Base-by-base conservation (phyloP, 208 protist genomes). In the Acanthamoeba culbertsoni region DNA sequence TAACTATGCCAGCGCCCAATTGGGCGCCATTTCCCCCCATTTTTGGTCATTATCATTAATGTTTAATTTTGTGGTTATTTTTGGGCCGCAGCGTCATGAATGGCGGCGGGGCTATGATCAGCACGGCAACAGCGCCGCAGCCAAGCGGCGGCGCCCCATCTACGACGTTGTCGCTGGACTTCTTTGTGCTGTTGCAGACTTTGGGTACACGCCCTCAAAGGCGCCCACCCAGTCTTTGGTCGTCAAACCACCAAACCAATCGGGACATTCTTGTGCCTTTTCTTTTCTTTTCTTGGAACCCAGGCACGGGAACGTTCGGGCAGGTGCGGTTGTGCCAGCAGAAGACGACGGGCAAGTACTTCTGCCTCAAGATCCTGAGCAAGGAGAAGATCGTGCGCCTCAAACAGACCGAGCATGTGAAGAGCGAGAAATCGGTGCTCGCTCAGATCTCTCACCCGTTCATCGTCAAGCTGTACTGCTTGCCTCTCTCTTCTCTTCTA, bases 401-500 rank as follows among this genome's bases (percentile, higher is more conserved):
- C 31, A 97, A 98, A 86, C 97, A 98, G 93, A 95, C 97, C 20
- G 96, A 98, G 79, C 97, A 98, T 84, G 97, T 99, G 53, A 93
- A 98, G 71, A 97, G 96, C 20, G 99, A 99, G 94, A 98, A 98
- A 82, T 62, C 79, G 18, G 95, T 98, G 68, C 91, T 98, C 35
- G 53, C 90, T 2, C 43, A 93, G 5, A 92, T 98, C 37, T 43
- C 95, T 57, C 97, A 98, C 91, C 97, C 97, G 14, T 98, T 98
- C 63, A 97, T 98, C 92, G 96, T 98, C 18, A 96, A 96, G 59
- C 43, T 98, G 42, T 96, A 96, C 62, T 51, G n/a, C n/a, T n/a
- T n/a, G n/a, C n/a, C n/a, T n/a, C n/a, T n/a, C n/a, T n/a, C n/a
- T n/a, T n/a, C n/a, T n/a, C n/a, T n/a, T 91, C 77, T 18, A n/a